Percentiles rank a stretch among this genome's conserved stretches.
Conservation (phyloP, 2,329 filamentous ascomycete species). For the Penicillium sp. region DNA sequence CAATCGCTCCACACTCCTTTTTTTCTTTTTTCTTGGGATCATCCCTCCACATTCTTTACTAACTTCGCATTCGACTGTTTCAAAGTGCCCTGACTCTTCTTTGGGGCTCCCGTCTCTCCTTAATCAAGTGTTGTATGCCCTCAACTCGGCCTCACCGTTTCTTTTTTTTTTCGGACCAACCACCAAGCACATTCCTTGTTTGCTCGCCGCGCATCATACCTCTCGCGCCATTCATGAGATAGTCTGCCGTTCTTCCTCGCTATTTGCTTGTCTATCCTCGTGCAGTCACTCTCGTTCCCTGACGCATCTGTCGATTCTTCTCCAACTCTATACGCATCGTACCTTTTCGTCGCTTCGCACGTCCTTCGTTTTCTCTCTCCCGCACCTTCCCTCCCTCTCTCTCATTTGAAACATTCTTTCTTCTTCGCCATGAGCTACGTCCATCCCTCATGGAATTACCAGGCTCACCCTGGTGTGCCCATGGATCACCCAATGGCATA, state of each 20-base stretch:
- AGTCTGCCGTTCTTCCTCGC: slow-evolving; percentile 2
- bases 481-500: slow-evolving; percentile 35
- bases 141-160: slow-evolving; percentile 5
- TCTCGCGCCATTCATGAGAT: slow-evolving; percentile 13
- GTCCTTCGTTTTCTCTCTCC: slow-evolving; percentile 5
- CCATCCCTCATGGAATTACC: slow-evolving; percentile 34
- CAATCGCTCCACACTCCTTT: slow-evolving; percentile 3
- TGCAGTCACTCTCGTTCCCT: slow-evolving; percentile 9
- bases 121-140: slow-evolving; percentile 13
- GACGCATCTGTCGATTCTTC: neutral
- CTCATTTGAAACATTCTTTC: slow-evolving; percentile 2
- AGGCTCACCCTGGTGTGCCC: slow-evolving; percentile 29
- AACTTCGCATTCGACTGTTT: slow-evolving; percentile 10
- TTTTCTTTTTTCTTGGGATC: slow-evolving; percentile 13
- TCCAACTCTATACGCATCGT: neutral
- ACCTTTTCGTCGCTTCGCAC: neutral
- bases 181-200: slow-evolving; percentile 5
- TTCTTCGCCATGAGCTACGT: slow-evolving; percentile 33
- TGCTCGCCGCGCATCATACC: slow-evolving; percentile 6
- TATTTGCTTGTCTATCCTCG: slow-evolving; percentile 16
- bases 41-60: slow-evolving; percentile 14
- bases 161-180: slow-evolving; percentile 18
- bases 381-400: neutral
- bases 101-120: slow-evolving; percentile 22
- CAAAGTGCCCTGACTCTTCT: slow-evolving; percentile 16